Evolutionary conservation across 129 eudicot genomes (phyloP), one percentile per base, ranked within the genome.

Genomic region (Deinandra increscens): DNA sequence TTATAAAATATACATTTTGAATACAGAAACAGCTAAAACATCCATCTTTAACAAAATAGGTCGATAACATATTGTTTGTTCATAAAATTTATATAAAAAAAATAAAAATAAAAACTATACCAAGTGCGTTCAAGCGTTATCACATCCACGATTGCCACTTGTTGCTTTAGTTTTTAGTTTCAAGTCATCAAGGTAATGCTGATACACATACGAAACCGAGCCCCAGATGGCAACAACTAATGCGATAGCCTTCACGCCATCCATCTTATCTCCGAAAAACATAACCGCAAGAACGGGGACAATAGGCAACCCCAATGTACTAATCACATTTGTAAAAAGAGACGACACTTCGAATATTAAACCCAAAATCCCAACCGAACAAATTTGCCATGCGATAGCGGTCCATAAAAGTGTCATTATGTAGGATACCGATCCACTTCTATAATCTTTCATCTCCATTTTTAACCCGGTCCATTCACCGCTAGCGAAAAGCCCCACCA

Each of bases 161-260:
- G 31, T 68, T 9, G 7, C 62, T 17, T 75, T 62, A 11, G 61
- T 59, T 70, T 81, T 72, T 7, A 61, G 50, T 60, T 77, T 74
- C 61, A 19, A 22, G 15, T 81, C 81, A 74, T 81, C 88, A 7
- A 84, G 72, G 39, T 84, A 81, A 78, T 84, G 85, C 31, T 80
- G 88, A 74, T 84, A 87, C 10, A 81, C 71, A 50, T 87, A 84
- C 9, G 87, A 87, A 66, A 74, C 49, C 36, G 86, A 87, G 1
- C 87, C 94, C 94, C 94, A 87, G 8, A 84, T 23, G 4, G 89
- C 89, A 18, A 87, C 78, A 45, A 84, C 39, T 68, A 87, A 67
- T 9, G 85, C 33, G 0, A 84, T 74, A 13, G 84, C 83, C 74
- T 87, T 87, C 69, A 84, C 78, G 9, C 94, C 94, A 66, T 84